Percentiles rank a stretch among this genome's conserved stretches.
phyloP scores from a whole-genome alignment of 2,329 filamentous ascomycete genomes.

The Aspergillus thermomutatus region DNA sequence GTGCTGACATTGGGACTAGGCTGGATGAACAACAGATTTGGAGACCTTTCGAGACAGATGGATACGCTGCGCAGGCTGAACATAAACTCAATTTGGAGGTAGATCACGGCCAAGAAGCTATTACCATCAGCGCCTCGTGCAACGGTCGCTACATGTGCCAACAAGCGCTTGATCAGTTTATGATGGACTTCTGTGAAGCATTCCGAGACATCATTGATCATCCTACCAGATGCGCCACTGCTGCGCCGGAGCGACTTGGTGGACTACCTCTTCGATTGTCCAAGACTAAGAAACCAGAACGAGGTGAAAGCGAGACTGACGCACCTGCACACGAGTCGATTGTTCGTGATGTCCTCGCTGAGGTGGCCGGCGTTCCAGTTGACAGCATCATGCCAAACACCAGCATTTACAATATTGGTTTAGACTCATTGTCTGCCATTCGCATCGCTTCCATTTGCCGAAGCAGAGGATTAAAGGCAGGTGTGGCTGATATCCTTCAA shows the following conservation, averaged over 20 bases:
- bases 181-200: conserved; percentile 15
- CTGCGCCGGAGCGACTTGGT: conserved; percentile 19
- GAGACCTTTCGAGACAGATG: conserved; percentile 19
- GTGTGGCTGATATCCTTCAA: conserved; percentile 32
- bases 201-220: conserved; percentile 28
- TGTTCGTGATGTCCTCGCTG: conserved; percentile 21
- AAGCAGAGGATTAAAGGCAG: conserved; percentile 21
- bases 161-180: conserved; percentile 13
- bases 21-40: conserved; percentile 21
- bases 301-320: neutral
- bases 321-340: conserved; percentile 13
- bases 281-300: neutral
- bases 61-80: conserved; percentile 22
- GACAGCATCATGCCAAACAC: conserved; percentile 22
- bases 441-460: conserved; percentile 27
- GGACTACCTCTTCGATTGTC: conserved; percentile 18
- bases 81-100: conserved; percentile 31
- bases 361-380: conserved; percentile 16
- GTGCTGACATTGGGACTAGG: conserved; percentile 11
- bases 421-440: conserved; percentile 32
- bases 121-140: conserved; percentile 20
- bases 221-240: conserved; percentile 21
- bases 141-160: conserved; percentile 21
- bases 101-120: conserved; percentile 21
- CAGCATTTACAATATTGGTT: conserved; percentile 30